Conservation (phyloP, 192 early-diverging fungal genomes). For the Coemansia sp. region DNA sequence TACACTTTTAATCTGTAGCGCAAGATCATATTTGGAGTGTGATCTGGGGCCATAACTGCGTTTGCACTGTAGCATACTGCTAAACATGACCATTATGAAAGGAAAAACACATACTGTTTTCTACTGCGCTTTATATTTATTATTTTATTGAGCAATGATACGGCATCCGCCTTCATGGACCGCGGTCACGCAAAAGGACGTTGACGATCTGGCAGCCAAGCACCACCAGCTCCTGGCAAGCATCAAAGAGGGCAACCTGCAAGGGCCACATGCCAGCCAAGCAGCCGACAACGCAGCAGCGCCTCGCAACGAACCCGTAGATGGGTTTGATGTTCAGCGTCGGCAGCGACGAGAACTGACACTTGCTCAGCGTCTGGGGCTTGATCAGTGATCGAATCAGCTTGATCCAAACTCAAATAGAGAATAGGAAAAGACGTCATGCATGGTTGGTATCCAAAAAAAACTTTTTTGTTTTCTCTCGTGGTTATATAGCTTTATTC, state of each 20-base stretch:
- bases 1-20: too few relatives aligned
- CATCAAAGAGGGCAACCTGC: slow-evolving; percentile 12
- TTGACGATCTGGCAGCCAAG: slow-evolving; percentile 36
- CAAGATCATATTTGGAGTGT: too few relatives aligned
- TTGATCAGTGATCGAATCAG: slow-evolving; percentile 1
- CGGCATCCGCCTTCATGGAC: slow-evolving; percentile 39
- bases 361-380: slow-evolving; percentile 29
- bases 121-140: neutral
- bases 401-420: too few relatives aligned
- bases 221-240: slow-evolving; percentile 35
- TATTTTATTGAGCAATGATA: slow-evolving; percentile 24
- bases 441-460: too few relatives aligned
- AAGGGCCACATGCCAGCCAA: neutral
- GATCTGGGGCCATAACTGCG: slow-evolving; percentile 10
- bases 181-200: slow-evolving; percentile 45
- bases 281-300: neutral
- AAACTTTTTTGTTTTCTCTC: too few relatives aligned
- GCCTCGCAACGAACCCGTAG: neutral
- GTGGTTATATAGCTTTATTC: too few relatives aligned
- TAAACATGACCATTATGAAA: neutral
- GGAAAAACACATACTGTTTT: too few relatives aligned
- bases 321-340: slow-evolving; percentile 18
- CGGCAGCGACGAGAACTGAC: slow-evolving; percentile 36
- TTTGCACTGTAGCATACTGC: neutral
- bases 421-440: too few relatives aligned